A percentile compares a stretch with the other conserved stretches of the same genome.
phyloP scores from a whole-genome alignment of 2,329 filamentous ascomycete species.

The Scedosporium apiospermum region DNA sequence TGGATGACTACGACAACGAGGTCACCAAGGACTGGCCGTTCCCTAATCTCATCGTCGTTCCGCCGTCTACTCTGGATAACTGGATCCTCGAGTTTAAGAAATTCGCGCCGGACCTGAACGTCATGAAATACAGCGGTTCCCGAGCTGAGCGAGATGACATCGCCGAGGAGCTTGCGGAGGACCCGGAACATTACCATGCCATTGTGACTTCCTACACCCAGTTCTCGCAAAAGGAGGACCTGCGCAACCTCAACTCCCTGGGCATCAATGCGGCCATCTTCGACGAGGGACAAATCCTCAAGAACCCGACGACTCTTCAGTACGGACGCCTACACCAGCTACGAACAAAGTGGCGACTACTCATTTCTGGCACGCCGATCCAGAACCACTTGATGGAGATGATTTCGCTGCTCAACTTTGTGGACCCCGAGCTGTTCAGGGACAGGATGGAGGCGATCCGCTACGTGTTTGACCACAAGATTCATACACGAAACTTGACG shows the following conservation, averaged over 20 bases:
- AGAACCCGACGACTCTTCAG: constrained; percentile 74
- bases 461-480: constrained; percentile 85
- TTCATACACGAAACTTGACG: constrained; percentile 68
- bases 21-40: constrained; percentile 35
- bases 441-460: constrained; percentile 64
- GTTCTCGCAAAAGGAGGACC: constrained; percentile 39
- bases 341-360: constrained; percentile 69
- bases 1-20: constrained; percentile 45
- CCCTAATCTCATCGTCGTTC: constrained; percentile 80
- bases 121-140: constrained; percentile 61
- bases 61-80: constrained; percentile 88
- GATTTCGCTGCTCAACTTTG: constrained; percentile 83
- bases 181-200: constrained; percentile 55
- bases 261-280: constrained; percentile 57
- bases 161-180: constrained; percentile 54
- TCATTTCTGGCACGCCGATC: constrained; percentile 78
- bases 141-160: constrained; percentile 60
- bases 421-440: constrained; percentile 77
- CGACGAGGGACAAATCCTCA: constrained; percentile 89
- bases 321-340: constrained; percentile 75
- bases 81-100: constrained; percentile 85
- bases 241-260: constrained; percentile 39
- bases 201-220: constrained; percentile 54
- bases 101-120: constrained; percentile 69
- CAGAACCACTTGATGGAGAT: constrained; percentile 94